These are phyloP conservation scores for Trichophaea hybrida DNA, from an alignment of 2,329 filamentous ascomycete species.

Conservation along the genomic window DNA sequence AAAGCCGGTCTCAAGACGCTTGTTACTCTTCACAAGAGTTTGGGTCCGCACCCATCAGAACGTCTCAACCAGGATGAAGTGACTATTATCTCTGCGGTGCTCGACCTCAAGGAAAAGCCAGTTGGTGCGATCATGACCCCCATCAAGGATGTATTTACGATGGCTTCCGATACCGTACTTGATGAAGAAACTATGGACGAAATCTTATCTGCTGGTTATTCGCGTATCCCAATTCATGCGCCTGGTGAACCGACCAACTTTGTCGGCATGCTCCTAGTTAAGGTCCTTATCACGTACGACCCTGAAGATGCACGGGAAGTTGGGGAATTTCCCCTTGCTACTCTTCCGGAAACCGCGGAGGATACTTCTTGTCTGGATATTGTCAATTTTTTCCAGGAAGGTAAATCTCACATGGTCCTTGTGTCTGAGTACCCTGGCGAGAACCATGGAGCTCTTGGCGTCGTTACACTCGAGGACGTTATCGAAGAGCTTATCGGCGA, in stretches of 20 bases:
- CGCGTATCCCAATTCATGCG: constrained; percentile 84
- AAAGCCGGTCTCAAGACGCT: constrained; percentile 94
- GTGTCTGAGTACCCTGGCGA: constrained; percentile 87
- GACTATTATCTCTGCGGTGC: constrained; percentile 91
- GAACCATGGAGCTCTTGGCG: constrained; percentile 75
- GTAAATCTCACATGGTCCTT: constrained; percentile 96
- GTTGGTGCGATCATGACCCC: constrained; percentile 97
- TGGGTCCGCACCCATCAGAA: constrained; percentile 69
- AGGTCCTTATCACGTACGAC: constrained; percentile 97
- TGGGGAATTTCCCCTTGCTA: constrained; percentile 80
- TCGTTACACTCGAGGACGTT: constrained; percentile 92
- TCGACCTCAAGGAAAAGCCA: constrained; percentile 91
- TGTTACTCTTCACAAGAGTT: constrained; percentile 82
- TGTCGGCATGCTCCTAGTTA: constrained; percentile 93
- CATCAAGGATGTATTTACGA: constrained; percentile 91
- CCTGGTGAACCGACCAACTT: constrained; percentile 75
- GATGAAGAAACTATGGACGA: constrained; percentile 90
- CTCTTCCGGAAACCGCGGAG: constrained; percentile 82
- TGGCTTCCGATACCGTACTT: constrained; percentile 86
- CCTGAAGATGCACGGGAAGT: constrained; percentile 82
- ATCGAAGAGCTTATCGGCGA: constrained; percentile 98
- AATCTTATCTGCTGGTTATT: constrained; percentile 87
- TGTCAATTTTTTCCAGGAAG: constrained; percentile 98
- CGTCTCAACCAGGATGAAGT: constrained; percentile 94
- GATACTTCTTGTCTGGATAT: constrained; percentile 96